Conservation (phyloP, 345 rosid genomes). For the Euclidium syriacum region DNA sequence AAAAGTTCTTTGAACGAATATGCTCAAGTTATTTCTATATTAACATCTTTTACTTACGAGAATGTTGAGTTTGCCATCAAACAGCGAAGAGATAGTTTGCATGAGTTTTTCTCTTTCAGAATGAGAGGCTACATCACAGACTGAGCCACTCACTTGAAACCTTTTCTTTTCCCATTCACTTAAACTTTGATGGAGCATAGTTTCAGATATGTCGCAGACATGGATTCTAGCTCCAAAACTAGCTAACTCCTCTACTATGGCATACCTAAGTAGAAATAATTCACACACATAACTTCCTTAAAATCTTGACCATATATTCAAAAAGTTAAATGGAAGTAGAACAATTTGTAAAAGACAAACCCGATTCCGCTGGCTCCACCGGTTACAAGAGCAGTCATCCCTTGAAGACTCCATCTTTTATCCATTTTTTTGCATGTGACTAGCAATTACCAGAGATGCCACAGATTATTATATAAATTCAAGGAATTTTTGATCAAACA, state of each 20-base stretch:
- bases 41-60: slow-evolving; percentile 11
- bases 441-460: no score
- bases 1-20: not conserved
- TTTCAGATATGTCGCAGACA: not conserved
- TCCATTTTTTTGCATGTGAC: no score
- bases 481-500: no score
- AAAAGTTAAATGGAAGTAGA: not conserved
- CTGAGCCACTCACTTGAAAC: slow-evolving; percentile 23
- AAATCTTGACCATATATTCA: no score
- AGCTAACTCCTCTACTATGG: slow-evolving; percentile 15
- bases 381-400: no score
- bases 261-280: no score
- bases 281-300: no score
- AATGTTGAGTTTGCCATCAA: slow-evolving; percentile 13
- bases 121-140: slow-evolving; percentile 18
- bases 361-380: no score
- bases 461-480: no score
- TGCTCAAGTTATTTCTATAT: not conserved
- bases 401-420: no score
- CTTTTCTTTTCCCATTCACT: slow-evolving; percentile 17
- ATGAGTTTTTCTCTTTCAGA: slow-evolving; percentile 7
- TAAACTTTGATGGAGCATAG: slow-evolving; percentile 1
- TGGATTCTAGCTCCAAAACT: slow-evolving; percentile 8
- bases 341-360: no score
- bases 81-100: slow-evolving; percentile 1